Conservation (phyloP, 768 basidiomycete genomes). For the Tulasnella calospora region DNA sequence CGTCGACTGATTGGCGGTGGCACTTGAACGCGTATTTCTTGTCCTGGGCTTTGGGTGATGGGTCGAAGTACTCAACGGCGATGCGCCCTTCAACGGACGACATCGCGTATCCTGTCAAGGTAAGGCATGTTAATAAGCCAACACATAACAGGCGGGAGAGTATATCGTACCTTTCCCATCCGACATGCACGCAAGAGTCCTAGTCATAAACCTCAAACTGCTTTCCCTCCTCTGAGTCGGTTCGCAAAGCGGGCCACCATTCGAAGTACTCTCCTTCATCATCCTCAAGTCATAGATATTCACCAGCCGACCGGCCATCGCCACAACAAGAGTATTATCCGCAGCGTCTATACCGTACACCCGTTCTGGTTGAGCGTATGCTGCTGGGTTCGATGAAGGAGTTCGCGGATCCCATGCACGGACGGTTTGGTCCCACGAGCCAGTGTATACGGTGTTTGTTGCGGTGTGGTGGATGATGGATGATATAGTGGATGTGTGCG, state of each 20-base stretch:
- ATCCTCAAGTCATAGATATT: slow-evolving; percentile 83
- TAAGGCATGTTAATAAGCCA: background rate
- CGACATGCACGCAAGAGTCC: slow-evolving; percentile 85
- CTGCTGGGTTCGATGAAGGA: slow-evolving; percentile 51
- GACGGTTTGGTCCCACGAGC: slow-evolving; percentile 88
- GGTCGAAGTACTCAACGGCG: slow-evolving; percentile 94
- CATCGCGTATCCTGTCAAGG: slow-evolving; percentile 77
- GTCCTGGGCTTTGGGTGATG: slow-evolving; percentile 69
- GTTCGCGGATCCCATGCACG: slow-evolving; percentile 79
- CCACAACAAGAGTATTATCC: slow-evolving; percentile 76
- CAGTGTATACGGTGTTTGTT: slow-evolving; percentile 64
- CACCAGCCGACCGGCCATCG: slow-evolving; percentile 87
- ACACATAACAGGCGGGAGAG: background rate
- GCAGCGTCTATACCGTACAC: slow-evolving; percentile 80
- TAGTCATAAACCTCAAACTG: slow-evolving; percentile 91
- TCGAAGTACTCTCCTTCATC: slow-evolving; percentile 45
- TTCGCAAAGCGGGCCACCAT: slow-evolving; percentile 29
- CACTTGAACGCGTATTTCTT: slow-evolving; percentile 96
- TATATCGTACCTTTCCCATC: slow-evolving; percentile 71
- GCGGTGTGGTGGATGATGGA: slow-evolving; percentile 65
- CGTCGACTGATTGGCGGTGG: slow-evolving; percentile 83
- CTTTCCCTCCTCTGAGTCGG: slow-evolving; percentile 82
- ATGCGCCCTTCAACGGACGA: slow-evolving; percentile 94
- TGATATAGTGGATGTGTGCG: slow-evolving; percentile 76
- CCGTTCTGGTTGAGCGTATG: slow-evolving; percentile 70